Percentiles rank a stretch among this genome's conserved stretches.
Evolutionary conservation across 2,329 filamentous ascomycete genomes (phyloP).

Genomic region (Rutstroemia sydowiana): DNA sequence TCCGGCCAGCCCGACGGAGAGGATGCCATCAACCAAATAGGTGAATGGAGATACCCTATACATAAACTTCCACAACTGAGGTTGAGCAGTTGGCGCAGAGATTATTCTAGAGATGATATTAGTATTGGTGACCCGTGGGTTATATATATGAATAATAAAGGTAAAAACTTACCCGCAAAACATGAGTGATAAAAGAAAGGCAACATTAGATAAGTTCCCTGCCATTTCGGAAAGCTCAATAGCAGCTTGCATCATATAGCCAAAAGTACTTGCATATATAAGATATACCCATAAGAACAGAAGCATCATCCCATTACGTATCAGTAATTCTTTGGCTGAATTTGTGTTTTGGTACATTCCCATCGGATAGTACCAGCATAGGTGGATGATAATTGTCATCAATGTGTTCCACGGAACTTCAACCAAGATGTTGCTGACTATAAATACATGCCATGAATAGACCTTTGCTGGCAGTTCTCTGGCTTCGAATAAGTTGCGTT

Average conservation of each 20-base stretch:
- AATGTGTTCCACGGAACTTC: slow-evolving; percentile 77
- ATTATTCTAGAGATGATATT: slow-evolving; percentile 51
- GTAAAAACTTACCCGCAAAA: slow-evolving; percentile 45
- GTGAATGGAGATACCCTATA: slow-evolving; percentile 77
- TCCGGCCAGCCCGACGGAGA: slow-evolving; percentile 63
- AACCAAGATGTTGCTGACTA: slow-evolving; percentile 68
- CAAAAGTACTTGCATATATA: slow-evolving; percentile 75
- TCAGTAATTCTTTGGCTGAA: slow-evolving; percentile 48
- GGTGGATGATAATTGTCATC: slow-evolving; percentile 68
- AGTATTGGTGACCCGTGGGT: neutral
- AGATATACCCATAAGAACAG: slow-evolving; percentile 69
- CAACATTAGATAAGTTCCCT: slow-evolving; percentile 67
- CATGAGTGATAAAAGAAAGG: slow-evolving; percentile 65
- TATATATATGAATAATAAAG: neutral
- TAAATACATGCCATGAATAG: slow-evolving; percentile 62
- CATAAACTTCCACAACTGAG: slow-evolving; percentile 78
- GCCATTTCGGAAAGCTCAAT: slow-evolving; percentile 69
- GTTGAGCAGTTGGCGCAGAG: slow-evolving; percentile 52
- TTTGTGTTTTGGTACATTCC: slow-evolving; percentile 66
- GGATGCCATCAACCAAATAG: slow-evolving; percentile 68
- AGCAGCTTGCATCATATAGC: slow-evolving; percentile 68
- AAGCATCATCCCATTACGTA: slow-evolving; percentile 74
- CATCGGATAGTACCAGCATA: slow-evolving; percentile 81
- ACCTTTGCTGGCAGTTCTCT: slow-evolving; percentile 73
- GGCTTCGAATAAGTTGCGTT: slow-evolving; percentile 50